phyloP scores from a whole-genome alignment of 208 protist species.

The Trypanosoma scelopori region DNA sequence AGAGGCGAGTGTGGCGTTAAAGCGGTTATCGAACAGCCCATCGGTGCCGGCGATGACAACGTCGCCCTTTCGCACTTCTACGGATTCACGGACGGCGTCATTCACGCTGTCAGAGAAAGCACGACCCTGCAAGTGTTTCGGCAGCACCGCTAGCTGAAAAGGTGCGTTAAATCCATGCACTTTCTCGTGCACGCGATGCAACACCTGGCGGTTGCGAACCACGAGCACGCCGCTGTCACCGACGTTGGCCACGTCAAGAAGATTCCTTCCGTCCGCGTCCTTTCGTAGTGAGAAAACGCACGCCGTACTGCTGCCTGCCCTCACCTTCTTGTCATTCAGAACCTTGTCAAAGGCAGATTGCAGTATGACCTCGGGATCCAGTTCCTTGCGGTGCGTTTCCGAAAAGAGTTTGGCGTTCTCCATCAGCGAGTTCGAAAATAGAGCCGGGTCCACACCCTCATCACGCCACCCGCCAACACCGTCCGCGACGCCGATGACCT shows the following conservation, averaged over 20 bases:
- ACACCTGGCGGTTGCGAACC: constrained; percentile 68
- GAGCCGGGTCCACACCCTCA: constrained; percentile 80
- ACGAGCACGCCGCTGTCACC: constrained; percentile 90
- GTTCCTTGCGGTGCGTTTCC: constrained; percentile 77
- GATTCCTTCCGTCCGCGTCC: constrained; percentile 46
- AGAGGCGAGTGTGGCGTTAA: constrained; percentile 77
- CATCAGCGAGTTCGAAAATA: constrained; percentile 90
- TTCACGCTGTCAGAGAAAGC: constrained; percentile 67
- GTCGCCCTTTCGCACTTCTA: constrained; percentile 85
- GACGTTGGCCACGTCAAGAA: constrained; percentile 89
- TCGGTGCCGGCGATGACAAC: constrained; percentile 92
- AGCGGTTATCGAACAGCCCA: constrained; percentile 94
- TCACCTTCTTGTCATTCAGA: constrained; percentile 69
- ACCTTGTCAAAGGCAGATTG: constrained; percentile 77
- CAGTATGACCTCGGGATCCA: constrained; percentile 86
- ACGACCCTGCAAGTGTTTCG: constrained; percentile 58
- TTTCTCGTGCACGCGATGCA: constrained; percentile 86
- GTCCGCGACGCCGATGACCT: constrained; percentile 90
- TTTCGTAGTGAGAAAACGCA: constrained; percentile 76
- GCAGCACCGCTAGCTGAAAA: constrained; percentile 89
- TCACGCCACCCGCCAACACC: constrained; percentile 91
- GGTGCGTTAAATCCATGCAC: constrained; percentile 92
- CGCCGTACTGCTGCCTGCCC: constrained; percentile 90
- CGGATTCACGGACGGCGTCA: constrained; percentile 73
- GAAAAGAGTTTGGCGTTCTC: constrained; percentile 86